Evolutionary conservation across 2,329 filamentous ascomycete species (phyloP).

Genomic region (Leptographium procerum): DNA sequence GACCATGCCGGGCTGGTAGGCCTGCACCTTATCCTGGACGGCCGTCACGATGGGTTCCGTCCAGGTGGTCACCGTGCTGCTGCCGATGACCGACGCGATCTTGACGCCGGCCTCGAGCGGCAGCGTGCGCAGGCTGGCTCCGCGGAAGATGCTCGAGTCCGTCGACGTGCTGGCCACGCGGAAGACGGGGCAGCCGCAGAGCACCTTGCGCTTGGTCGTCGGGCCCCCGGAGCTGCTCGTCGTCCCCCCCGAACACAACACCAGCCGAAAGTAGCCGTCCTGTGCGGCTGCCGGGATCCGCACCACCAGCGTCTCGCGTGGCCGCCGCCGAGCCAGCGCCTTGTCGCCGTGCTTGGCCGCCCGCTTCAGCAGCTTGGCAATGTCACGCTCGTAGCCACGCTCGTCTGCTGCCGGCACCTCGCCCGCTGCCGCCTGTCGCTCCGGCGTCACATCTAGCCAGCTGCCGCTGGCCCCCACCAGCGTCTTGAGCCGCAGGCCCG

Average conservation of each 20-base stretch:
- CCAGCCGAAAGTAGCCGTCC: slow-evolving; percentile 59
- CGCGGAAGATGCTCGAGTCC: slow-evolving; percentile 48
- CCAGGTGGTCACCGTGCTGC: slow-evolving; percentile 31
- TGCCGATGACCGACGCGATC: slow-evolving; percentile 38
- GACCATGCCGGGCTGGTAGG: slow-evolving; percentile 23
- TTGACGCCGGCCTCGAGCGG: slow-evolving; percentile 55
- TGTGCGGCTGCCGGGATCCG: slow-evolving; percentile 50
- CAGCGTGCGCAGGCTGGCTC: slow-evolving; percentile 52
- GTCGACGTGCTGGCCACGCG: slow-evolving; percentile 55
- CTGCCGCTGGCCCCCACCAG: slow-evolving; percentile 44
- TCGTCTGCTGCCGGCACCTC: slow-evolving; percentile 47
- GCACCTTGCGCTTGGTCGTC: slow-evolving; percentile 37
- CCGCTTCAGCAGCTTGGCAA: slow-evolving; percentile 51
- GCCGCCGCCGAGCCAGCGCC: slow-evolving; percentile 31
- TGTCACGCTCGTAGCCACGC: slow-evolving; percentile 56
- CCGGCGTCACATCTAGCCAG: slow-evolving; percentile 61
- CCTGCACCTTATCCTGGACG: slow-evolving; percentile 29
- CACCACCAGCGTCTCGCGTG: slow-evolving; percentile 53
- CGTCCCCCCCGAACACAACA: slow-evolving; percentile 41
- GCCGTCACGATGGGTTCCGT: slow-evolving; percentile 22
- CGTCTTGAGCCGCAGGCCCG: slow-evolving; percentile 56
- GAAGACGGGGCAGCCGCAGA: slow-evolving; percentile 58
- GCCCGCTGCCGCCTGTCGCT: slow-evolving; percentile 29
- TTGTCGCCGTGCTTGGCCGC: slow-evolving; percentile 27
- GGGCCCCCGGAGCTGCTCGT: not conserved